Conservation (phyloP, 2,329 filamentous ascomycete genomes). For the Penicillium sp. region DNA sequence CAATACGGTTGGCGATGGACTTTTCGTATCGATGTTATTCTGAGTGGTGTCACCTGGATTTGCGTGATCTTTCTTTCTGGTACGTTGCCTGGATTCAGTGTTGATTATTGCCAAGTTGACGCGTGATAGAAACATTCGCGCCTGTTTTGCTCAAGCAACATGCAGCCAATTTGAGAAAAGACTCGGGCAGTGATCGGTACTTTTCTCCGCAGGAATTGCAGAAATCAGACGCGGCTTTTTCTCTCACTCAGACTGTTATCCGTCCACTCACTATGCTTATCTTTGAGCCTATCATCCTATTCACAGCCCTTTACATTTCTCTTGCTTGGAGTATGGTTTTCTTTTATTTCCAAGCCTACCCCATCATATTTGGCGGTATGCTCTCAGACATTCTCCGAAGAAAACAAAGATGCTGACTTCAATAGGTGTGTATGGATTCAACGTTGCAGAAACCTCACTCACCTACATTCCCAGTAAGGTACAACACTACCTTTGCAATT, state of each 20-base stretch:
- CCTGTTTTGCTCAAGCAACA: conserved; percentile 54
- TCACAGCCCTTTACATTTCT: conserved; percentile 64
- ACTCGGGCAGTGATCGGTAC: conserved; percentile 46
- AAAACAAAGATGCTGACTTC: not conserved
- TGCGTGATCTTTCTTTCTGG: conserved; percentile 56
- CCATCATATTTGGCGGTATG: conserved; percentile 57
- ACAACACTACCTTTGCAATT: not conserved
- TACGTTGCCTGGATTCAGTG: too few species aligned
- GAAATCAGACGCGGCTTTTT: conserved; percentile 12
- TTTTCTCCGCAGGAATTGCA: conserved; percentile 61
- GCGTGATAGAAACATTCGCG: conserved; percentile 57
- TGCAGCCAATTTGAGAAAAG: conserved; percentile 53
- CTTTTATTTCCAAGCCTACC: conserved; percentile 73
- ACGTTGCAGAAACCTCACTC: conserved; percentile 59
- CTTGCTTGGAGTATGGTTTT: conserved; percentile 63
- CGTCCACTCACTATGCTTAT: conserved; percentile 66
- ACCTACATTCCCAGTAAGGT: conserved; percentile 56
- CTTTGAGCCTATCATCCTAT: conserved; percentile 67
- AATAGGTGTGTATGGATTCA: conserved; percentile 55
- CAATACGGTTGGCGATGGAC: conserved; percentile 44
- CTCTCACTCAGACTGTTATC: conserved; percentile 54
- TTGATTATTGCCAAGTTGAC: too few species aligned
- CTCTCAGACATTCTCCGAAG: not conserved
- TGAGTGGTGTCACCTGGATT: conserved; percentile 55
- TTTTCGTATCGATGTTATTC: conserved; percentile 58